phyloP scores from a whole-genome alignment of 768 basidiomycete genomes.

The Suillus luteus region DNA sequence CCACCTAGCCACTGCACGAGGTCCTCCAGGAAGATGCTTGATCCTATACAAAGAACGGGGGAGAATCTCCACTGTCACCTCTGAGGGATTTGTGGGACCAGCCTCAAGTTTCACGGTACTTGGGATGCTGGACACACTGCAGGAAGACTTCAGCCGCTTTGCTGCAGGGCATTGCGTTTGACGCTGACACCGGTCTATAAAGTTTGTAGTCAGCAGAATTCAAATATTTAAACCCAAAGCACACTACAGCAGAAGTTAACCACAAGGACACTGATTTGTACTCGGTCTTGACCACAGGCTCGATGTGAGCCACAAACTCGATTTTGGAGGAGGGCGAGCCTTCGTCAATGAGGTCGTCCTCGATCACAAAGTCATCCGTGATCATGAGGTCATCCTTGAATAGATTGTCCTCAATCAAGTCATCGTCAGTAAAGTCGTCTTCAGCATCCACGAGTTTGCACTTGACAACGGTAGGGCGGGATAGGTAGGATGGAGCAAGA shows the following conservation, averaged over 20 bases:
- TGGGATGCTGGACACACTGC: background rate
- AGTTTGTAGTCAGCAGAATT: background rate
- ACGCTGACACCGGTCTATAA: background rate
- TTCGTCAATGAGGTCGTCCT: background rate
- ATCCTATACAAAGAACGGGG: background rate
- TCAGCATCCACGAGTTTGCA: background rate
- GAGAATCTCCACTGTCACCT: slow-evolving; percentile 1
- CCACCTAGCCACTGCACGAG: background rate
- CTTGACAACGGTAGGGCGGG: background rate
- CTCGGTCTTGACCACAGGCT: background rate
- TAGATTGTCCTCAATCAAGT: too few species aligned
- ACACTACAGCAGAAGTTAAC: background rate
- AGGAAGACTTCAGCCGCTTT: background rate
- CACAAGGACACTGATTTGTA: background rate
- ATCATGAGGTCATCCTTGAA: background rate
- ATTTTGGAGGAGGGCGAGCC: background rate
- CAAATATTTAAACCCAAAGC: background rate
- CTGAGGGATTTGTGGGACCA: background rate
- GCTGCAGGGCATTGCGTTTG: background rate
- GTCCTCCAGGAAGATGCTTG: background rate
- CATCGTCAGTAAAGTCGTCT: background rate
- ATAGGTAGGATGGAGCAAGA: background rate
- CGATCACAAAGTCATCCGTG: too few species aligned
- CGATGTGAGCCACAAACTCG: background rate
- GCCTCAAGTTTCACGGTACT: background rate